phyloP scores from a whole-genome alignment of 495 filamentous ascomycete genomes.

The Tuber indicum region DNA sequence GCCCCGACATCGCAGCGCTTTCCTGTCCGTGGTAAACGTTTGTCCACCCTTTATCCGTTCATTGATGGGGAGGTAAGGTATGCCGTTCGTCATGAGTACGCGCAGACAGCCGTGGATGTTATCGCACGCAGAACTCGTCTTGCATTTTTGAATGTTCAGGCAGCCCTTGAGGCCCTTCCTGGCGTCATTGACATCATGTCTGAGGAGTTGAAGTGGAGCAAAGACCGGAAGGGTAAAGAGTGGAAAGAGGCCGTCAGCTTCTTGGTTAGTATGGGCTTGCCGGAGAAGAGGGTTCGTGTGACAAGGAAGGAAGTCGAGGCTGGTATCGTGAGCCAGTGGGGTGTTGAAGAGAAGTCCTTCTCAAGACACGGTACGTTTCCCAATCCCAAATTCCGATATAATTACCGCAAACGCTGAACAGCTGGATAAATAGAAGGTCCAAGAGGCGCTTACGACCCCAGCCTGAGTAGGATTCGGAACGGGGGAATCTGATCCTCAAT shows the following conservation, averaged over 20 bases:
- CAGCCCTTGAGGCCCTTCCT: slow-evolving; percentile 84
- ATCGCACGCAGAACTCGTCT: slow-evolving; percentile 79
- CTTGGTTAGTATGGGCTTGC: slow-evolving; percentile 64
- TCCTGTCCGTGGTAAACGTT: slow-evolving; percentile 77
- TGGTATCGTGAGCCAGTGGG: slow-evolving; percentile 35
- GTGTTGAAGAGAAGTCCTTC: slow-evolving; percentile 29
- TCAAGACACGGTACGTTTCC: slow-evolving; percentile 29
- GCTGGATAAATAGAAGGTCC: background rate
- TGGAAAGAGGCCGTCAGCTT: slow-evolving; percentile 70
- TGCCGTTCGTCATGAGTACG: slow-evolving; percentile 83
- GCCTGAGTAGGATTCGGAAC: background rate
- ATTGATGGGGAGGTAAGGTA: slow-evolving; percentile 96
- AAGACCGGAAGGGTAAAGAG: slow-evolving; percentile 66
- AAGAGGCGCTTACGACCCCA: background rate
- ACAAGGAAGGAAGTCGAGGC: slow-evolving; percentile 56
- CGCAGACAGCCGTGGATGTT: slow-evolving; percentile 88
- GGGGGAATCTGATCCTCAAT: background rate
- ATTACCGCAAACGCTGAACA: background rate
- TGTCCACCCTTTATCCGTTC: slow-evolving; percentile 81
- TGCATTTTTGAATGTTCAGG: slow-evolving; percentile 93
- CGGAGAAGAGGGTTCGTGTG: slow-evolving; percentile 54
- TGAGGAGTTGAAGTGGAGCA: slow-evolving; percentile 78
- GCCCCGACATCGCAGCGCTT: slow-evolving; percentile 75
- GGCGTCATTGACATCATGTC: slow-evolving; percentile 87
- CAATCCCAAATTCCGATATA: background rate